Evolutionary conservation across 164 flowering plant genomes (phyloP).

Genomic region (Chloranthus sessilifolius): DNA sequence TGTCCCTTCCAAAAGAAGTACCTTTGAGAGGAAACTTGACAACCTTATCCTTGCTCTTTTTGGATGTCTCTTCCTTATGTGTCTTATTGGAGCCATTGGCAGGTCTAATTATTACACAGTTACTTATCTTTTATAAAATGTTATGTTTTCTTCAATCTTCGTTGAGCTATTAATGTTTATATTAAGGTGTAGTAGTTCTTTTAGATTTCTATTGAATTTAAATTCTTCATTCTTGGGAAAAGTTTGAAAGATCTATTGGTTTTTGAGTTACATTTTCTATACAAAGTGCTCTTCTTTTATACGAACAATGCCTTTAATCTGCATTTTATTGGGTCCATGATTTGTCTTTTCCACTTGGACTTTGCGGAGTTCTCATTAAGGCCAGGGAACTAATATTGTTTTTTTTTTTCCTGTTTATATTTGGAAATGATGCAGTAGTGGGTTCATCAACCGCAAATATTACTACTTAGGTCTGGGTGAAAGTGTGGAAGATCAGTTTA

Average conservation of each 20-base stretch:
- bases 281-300: no score
- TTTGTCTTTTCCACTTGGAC: not conserved
- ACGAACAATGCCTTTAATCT: no score
- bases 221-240: no score
- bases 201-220: no score
- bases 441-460: conserved; percentile 62
- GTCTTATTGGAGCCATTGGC: conserved; percentile 90
- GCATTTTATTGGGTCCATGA: not conserved
- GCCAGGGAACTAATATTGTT: no score
- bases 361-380: no score
- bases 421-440: conserved; percentile 48
- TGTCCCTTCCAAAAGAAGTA: conserved; percentile 97
- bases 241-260: no score
- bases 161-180: no score
- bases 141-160: no score
- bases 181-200: no score
- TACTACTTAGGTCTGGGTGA: conserved; percentile 55
- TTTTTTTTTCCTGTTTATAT: not conserved
- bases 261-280: no score
- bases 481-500: conserved; percentile 50
- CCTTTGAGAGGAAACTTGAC: conserved; percentile 96
- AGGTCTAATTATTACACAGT: conserved; percentile 40
- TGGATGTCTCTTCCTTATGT: conserved; percentile 70
- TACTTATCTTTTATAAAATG: conserved; percentile 2
- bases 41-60: conserved; percentile 82